phyloP scores from a whole-genome alignment of 805 yeast genomes.

The Metschnikowia corniflorae region DNA sequence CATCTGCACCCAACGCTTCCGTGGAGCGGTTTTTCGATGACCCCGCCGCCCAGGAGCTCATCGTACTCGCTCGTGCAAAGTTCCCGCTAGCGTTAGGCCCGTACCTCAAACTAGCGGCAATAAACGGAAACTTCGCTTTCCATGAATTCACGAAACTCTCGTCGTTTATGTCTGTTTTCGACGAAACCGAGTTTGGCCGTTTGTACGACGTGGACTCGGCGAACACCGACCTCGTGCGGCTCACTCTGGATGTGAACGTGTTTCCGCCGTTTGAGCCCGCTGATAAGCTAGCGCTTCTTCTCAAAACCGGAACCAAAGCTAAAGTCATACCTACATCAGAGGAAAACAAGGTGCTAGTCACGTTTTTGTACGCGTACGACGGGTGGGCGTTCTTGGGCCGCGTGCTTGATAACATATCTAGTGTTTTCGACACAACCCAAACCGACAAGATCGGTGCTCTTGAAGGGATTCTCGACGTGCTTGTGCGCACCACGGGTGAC shows the following conservation, averaged over 20 bases:
- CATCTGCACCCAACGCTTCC: slow-evolving; percentile 43
- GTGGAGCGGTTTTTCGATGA: slow-evolving; percentile 44
- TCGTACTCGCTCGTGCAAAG: slow-evolving; percentile 63
- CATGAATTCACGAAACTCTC: slow-evolving; percentile 55
- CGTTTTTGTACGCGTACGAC: slow-evolving; percentile 69
- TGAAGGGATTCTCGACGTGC: slow-evolving; percentile 41
- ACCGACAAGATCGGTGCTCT: slow-evolving; percentile 39
- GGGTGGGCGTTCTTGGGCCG: slow-evolving; percentile 90
- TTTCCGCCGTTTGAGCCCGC: slow-evolving; percentile 55
- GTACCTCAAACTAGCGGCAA: slow-evolving; percentile 55
- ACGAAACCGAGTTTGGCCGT: slow-evolving; percentile 34
- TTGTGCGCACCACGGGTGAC: slow-evolving; percentile 31
- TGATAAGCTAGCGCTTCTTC: slow-evolving; percentile 42
- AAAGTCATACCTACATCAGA: slow-evolving; percentile 54
- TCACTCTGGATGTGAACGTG: slow-evolving; percentile 46
- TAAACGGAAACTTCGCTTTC: slow-evolving; percentile 65
- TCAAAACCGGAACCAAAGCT: slow-evolving; percentile 59
- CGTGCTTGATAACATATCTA: slow-evolving; percentile 59
- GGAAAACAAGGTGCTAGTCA: slow-evolving; percentile 41
- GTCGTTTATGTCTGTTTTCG: slow-evolving; percentile 56
- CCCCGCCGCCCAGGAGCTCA: slow-evolving; percentile 39
- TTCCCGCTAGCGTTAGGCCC: slow-evolving; percentile 66
- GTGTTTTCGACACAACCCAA: slow-evolving; percentile 34
- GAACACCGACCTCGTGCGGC: slow-evolving; percentile 49
- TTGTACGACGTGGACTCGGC: slow-evolving; percentile 49